These are phyloP conservation scores for Pistacia vera DNA, from an alignment of 345 rosid genomes.

Conservation along the genomic window DNA sequence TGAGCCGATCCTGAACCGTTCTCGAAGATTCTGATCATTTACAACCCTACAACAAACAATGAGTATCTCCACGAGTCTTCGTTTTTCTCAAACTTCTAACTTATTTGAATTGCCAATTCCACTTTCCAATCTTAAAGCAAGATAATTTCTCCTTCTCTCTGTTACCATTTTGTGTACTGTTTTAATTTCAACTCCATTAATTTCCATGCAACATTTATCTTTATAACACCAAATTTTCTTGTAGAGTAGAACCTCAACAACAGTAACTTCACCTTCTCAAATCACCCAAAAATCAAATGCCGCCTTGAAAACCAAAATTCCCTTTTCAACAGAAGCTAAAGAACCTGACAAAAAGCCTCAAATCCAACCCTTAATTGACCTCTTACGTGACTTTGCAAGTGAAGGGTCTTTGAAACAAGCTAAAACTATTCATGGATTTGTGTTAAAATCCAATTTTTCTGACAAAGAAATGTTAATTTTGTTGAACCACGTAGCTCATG, in stretches of 20 bases:
- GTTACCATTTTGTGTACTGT: not conserved
- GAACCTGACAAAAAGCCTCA: constrained; percentile 10
- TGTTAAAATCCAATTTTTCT: too few relatives aligned
- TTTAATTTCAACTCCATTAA: too few relatives aligned
- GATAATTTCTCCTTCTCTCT: not conserved
- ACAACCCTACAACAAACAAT: constrained; percentile 3
- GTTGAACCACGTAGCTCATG: constrained; percentile 35
- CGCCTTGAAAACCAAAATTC: not conserved
- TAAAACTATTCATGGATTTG: constrained; percentile 34
- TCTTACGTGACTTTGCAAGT: constrained; percentile 32
- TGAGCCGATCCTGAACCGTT: too few relatives aligned
- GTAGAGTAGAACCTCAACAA: constrained; percentile 17
- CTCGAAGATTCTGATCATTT: too few relatives aligned
- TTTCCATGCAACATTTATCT: too few relatives aligned
- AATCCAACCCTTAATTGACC: constrained; percentile 9
- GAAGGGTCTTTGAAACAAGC: constrained; percentile 23
- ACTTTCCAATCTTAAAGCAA: not conserved
- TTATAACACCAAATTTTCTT: constrained; percentile 4
- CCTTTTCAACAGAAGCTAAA: not conserved
- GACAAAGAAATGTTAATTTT: constrained; percentile 7
- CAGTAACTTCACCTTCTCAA: constrained; percentile 5
- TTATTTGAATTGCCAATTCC: not conserved
- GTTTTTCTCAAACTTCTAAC: not conserved
- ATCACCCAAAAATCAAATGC: constrained; percentile 2
- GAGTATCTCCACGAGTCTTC: constrained; percentile 6